Percentiles rank a stretch among this genome's conserved stretches.
Evolutionary conservation across 805 yeast species (phyloP).

Genomic region (Zygosaccharomyces lentus): DNA sequence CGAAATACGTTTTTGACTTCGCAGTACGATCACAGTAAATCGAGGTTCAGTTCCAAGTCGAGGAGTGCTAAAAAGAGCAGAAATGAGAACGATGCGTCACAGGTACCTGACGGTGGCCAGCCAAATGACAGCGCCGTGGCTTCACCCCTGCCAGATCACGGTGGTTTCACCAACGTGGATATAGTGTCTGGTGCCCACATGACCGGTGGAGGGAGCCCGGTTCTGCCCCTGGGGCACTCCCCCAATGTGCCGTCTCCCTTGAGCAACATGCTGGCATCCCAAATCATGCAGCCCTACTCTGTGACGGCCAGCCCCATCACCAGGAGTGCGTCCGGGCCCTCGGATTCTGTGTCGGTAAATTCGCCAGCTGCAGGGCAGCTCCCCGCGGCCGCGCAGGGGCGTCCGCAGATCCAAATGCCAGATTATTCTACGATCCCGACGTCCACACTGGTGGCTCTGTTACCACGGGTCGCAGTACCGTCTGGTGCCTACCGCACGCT

Average conservation of each 20-base stretch:
- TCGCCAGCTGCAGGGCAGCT: neutral
- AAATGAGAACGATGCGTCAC: neutral
- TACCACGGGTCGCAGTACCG: conserved; percentile 67
- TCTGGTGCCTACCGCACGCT: conserved; percentile 65
- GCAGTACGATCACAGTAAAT: conserved; percentile 32
- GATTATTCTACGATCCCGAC: conserved; percentile 33
- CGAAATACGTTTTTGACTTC: conserved; percentile 30
- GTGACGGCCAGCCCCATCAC: conserved; percentile 11
- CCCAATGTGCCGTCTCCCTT: conserved; percentile 22
- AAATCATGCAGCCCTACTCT: conserved; percentile 12
- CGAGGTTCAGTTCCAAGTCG: conserved; percentile 28
- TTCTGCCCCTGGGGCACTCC: conserved; percentile 5
- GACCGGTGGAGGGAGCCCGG: neutral
- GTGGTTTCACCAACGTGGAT: conserved; percentile 23
- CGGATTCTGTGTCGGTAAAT: conserved; percentile 3
- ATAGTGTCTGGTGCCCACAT: conserved; percentile 9
- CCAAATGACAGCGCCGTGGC: neutral
- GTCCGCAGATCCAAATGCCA: conserved; percentile 26
- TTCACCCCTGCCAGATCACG: conserved; percentile 22
- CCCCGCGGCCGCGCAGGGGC: conserved; percentile 1
- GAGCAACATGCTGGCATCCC: conserved; percentile 16
- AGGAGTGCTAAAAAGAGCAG: conserved; percentile 4
- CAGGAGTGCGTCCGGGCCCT: conserved; percentile 2
- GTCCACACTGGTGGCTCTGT: conserved; percentile 37
- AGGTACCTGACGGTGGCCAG: neutral